Base-by-base conservation (phyloP, 768 basidiomycete genomes). In the Pilatotrama ljubarskyi region DNA sequence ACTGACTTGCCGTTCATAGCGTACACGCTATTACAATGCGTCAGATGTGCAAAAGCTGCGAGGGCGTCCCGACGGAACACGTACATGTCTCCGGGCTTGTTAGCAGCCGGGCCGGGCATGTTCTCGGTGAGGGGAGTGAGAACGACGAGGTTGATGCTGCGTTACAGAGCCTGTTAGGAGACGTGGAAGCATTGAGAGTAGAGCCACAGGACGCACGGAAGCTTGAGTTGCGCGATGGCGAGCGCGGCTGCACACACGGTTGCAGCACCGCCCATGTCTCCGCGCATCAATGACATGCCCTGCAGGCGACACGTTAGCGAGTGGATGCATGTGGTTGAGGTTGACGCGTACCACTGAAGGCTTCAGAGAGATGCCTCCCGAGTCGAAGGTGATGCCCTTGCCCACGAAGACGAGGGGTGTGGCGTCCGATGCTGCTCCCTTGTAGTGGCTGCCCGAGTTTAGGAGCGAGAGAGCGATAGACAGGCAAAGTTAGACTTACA, bases 361-460 rank as follows among this genome's bases (percentile, higher is more conserved):
- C 74, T 95, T 95, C 72, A 95, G 75, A 59, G 87, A 89, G 72
- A 93, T 93, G 65, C 91, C 91, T 78, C 92, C 92, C 2, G 86
- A 85, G 72, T 95, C 92, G 64, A 95, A 95, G 15, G 92, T 93
- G 69, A 95, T 87, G 61, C 93, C 93, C 71, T 95, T 94, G 35
- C 93, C 93, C 36, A 95, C 90, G 60, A 92, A 79, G 2, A 84
- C 87, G 14, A 91, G 77, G 3, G 91, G 91, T 53, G 78, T 78
- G 0, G 77, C 84, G 50, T 80, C 74, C 62, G 79, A 76, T 2
- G 81, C 69, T 1, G 83, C 87, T n/a, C 91, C 91, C 32, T 87
- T 86, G 80, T 95, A 95, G 73, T 89, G 87, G 55, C 90, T 93
- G 58, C 5, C 17, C 36, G 26, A 22, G 50, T 44, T 41, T 53